Conservation (phyloP, 352 stramenopile species). For the Globisporangium canariense region DNA sequence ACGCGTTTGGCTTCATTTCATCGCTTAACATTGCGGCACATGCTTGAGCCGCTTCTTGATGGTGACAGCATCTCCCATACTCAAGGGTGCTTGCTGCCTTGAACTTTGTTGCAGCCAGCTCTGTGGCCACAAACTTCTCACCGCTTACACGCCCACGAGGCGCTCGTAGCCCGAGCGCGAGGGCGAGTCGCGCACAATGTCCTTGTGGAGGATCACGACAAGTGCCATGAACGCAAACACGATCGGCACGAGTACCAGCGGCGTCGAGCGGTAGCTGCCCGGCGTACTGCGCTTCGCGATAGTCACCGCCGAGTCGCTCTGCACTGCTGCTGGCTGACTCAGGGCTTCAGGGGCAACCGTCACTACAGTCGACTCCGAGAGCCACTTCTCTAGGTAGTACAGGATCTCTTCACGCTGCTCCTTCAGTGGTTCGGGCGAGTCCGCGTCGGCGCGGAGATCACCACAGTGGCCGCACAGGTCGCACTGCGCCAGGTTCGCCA, state of each 20-base stretch:
- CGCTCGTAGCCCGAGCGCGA: slow-evolving; percentile 34
- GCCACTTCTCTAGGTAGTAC: slow-evolving; percentile 61
- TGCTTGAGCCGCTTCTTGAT: background rate
- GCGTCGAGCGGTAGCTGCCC: slow-evolving; percentile 39
- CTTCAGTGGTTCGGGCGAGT: slow-evolving; percentile 54
- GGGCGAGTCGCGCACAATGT: slow-evolving; percentile 50
- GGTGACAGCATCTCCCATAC: background rate
- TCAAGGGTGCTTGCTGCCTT: background rate
- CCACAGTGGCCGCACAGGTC: slow-evolving; percentile 82
- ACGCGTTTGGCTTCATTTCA: background rate
- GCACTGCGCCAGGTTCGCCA: slow-evolving; percentile 70
- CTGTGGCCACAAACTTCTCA: background rate
- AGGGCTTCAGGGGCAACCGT: slow-evolving; percentile 7
- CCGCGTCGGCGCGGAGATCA: slow-evolving; percentile 47
- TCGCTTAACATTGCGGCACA: background rate
- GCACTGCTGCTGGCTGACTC: slow-evolving; percentile 19
- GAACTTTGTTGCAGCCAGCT: background rate
- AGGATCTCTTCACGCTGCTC: slow-evolving; percentile 68
- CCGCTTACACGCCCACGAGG: slow-evolving; percentile 18
- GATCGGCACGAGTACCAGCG: slow-evolving; percentile 69
- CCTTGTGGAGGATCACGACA: slow-evolving; percentile 47
- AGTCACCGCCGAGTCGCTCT: background rate
- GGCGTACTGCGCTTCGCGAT: background rate
- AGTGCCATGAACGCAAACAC: slow-evolving; percentile 52
- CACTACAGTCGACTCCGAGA: slow-evolving; percentile 21